Conservation (phyloP, 495 filamentous ascomycete species). For the Penicillium robsamsonii region DNA sequence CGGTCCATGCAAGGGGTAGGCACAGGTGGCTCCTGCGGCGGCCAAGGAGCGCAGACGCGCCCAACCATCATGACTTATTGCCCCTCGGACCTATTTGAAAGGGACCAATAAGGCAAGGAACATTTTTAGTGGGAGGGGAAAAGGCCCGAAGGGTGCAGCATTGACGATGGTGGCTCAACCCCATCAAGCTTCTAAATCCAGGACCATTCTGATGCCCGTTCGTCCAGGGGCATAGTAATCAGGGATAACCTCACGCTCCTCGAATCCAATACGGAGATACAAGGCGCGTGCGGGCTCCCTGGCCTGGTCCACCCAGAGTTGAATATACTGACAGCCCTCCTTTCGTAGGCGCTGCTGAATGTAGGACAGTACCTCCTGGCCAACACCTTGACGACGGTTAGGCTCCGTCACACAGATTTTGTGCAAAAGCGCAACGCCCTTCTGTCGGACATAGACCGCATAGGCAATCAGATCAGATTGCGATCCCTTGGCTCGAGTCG, state of each 20-base stretch:
- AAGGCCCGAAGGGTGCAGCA: conserved; percentile 5
- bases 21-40: conserved; percentile 15
- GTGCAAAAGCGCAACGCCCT: conserved; percentile 52
- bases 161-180: conserved; percentile 22
- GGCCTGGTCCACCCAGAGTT: conserved; percentile 60
- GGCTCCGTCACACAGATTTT: conserved; percentile 56
- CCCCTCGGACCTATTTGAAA: conserved; percentile 23
- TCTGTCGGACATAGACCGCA: conserved; percentile 53
- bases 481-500: conserved; percentile 27
- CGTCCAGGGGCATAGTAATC: conserved; percentile 60
- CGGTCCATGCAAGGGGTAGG: conserved; percentile 41
- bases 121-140: conserved; percentile 13
- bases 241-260: conserved; percentile 48
- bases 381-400: conserved; percentile 54
- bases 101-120: conserved; percentile 21
- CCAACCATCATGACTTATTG: conserved; percentile 30
- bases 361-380: conserved; percentile 47
- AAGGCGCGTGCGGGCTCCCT: conserved; percentile 49
- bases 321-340: conserved; percentile 54
- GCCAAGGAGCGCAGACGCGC: conserved; percentile 26
- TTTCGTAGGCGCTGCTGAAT: conserved; percentile 47
- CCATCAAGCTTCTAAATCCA: conserved; percentile 38
- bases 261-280: conserved; percentile 52
- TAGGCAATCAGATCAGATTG: conserved; percentile 45
- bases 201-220: conserved; percentile 54